Percentiles rank a stretch among this genome's conserved stretches.
Conservation (phyloP, 768 basidiomycete species). For the Leccinum truebloodii region DNA sequence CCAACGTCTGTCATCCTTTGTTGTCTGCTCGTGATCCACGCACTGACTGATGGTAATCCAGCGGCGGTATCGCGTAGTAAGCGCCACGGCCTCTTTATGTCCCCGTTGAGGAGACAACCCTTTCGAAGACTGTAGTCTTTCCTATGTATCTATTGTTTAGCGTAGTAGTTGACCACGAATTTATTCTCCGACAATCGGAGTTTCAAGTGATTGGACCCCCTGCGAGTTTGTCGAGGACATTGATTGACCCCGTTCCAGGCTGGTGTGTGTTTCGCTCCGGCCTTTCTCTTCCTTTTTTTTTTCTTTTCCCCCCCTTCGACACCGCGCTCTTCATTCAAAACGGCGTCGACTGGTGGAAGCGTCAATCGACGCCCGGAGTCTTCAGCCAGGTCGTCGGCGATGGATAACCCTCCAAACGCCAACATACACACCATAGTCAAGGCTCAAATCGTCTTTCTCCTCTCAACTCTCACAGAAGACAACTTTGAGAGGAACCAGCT, state of each 20-base stretch:
- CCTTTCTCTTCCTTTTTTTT: conserved; percentile 31
- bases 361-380: conserved; percentile 71
- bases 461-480: conserved; percentile 95
- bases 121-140: conserved; percentile 20
- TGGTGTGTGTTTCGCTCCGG: conserved; percentile 34
- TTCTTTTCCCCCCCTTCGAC: conserved; percentile 24
- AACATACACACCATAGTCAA: conserved; percentile 93
- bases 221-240: conserved; percentile 19
- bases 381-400: conserved; percentile 75
- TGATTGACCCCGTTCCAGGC: conserved; percentile 29
- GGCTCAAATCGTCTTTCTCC: conserved; percentile 96
- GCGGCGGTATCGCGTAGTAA: background rate
- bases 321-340: conserved; percentile 44
- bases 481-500: conserved; percentile 92
- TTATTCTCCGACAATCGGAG: conserved; percentile 26
- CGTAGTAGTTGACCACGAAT: background rate
- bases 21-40: background rate
- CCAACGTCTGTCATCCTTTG: conserved; percentile 4
- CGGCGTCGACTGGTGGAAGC: conserved; percentile 72
- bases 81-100: conserved; percentile 3
- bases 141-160: too few relatives aligned
- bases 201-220: conserved; percentile 12
- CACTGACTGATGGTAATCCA: conserved; percentile 7
- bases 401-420: conserved; percentile 82
- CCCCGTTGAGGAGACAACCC: conserved; percentile 9